Conservation (phyloP, 371 early-diverging fungal species). For the Mucor sp. region DNA sequence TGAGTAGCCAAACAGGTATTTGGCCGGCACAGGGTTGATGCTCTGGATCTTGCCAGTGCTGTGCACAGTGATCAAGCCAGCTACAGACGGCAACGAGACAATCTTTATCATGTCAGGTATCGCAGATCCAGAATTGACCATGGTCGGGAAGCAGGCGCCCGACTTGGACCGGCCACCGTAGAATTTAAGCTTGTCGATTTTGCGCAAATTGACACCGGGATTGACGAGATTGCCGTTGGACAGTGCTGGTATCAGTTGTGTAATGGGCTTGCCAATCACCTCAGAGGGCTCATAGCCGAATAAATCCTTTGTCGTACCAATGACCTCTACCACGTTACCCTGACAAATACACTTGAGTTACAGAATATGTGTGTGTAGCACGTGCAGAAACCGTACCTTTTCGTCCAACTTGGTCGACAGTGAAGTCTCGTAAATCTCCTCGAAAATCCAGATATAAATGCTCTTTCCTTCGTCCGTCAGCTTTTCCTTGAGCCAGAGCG, state of each 20-base stretch:
- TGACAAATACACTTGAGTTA: conserved; percentile 1
- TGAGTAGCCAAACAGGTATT: conserved; percentile 70
- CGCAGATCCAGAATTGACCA: conserved; percentile 29
- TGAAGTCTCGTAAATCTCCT: conserved; percentile 57
- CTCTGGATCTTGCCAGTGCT: conserved; percentile 60
- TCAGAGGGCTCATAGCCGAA: conserved; percentile 60
- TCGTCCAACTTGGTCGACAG: conserved; percentile 20
- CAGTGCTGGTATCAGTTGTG: conserved; percentile 51
- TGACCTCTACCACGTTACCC: conserved; percentile 50
- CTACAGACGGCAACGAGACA: conserved; percentile 67
- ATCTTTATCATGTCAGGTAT: conserved; percentile 33
- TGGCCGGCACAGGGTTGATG: conserved; percentile 68
- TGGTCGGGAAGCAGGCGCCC: conserved; percentile 62
- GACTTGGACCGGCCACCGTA: conserved; percentile 60
- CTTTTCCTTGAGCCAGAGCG: conserved; percentile 63
- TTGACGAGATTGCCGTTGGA: conserved; percentile 39
- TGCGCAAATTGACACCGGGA: conserved; percentile 42
- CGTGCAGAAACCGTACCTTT: neutral
- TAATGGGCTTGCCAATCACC: conserved; percentile 54
- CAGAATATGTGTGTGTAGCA: neutral
- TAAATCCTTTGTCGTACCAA: conserved; percentile 54
- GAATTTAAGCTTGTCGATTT: conserved; percentile 58
- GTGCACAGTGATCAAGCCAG: conserved; percentile 66
- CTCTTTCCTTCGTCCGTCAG: conserved; percentile 33
- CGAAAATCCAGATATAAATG: conserved; percentile 64